Percentiles rank a stretch among this genome's conserved stretches.
Evolutionary conservation across 805 yeast species (phyloP).

Genomic region (Candida boleticola): DNA sequence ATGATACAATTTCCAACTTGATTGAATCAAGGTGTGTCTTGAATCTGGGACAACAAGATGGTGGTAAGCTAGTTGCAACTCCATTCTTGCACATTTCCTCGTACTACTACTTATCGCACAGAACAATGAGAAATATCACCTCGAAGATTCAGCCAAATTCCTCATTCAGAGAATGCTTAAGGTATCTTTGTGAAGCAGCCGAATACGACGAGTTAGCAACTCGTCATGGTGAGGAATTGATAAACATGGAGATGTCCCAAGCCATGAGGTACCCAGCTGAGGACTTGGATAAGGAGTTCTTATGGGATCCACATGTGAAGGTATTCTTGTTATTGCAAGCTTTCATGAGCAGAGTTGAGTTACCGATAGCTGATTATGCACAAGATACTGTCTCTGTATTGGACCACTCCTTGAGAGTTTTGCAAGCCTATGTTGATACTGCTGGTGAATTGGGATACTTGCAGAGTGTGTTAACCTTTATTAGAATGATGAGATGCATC

Average conservation of each 20-base stretch:
- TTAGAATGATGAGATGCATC: constrained; percentile 76
- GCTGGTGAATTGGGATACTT: constrained; percentile 80
- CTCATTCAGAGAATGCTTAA: constrained; percentile 61
- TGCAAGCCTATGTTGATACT: constrained; percentile 90
- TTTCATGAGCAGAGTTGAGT: constrained; percentile 63
- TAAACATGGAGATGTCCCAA: constrained; percentile 80
- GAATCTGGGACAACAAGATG: constrained; percentile 38
- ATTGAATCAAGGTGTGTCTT: constrained; percentile 70
- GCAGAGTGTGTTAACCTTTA: constrained; percentile 56
- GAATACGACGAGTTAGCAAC: constrained; percentile 90
- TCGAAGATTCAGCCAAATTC: constrained; percentile 41
- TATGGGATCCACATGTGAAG: constrained; percentile 88
- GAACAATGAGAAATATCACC: constrained; percentile 72
- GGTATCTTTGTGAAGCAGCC: constrained; percentile 56
- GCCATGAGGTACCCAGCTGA: constrained; percentile 63
- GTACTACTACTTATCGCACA: constrained; percentile 89
- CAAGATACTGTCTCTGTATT: constrained; percentile 92
- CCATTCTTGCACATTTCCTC: constrained; percentile 84
- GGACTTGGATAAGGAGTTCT: constrained; percentile 55
- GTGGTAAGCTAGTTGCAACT: constrained; percentile 54
- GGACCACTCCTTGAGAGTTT: constrained; percentile 90
- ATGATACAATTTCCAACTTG: constrained; percentile 63
- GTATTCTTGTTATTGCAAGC: constrained; percentile 73
- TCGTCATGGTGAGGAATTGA: constrained; percentile 86
- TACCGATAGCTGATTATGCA: constrained; percentile 92